phyloP scores from a whole-genome alignment of 108 stramenopile species.

The Cylindrotheca fusiformis region DNA sequence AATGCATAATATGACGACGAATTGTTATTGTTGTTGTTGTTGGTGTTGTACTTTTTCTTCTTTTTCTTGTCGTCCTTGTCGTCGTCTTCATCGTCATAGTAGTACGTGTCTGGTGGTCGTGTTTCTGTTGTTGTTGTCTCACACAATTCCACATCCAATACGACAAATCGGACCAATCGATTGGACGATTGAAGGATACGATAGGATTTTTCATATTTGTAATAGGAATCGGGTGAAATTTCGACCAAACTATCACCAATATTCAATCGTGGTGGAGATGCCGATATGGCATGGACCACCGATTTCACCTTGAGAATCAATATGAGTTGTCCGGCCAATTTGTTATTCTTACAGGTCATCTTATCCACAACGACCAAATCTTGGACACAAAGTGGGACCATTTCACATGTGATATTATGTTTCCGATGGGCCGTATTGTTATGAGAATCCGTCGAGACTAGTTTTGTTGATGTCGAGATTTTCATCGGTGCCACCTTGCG shows the following conservation, averaged over 20 bases:
- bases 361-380: constrained; percentile 91
- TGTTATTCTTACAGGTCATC: constrained; percentile 51
- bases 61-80: constrained; percentile 3
- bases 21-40: constrained; percentile 17
- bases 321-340: constrained; percentile 70
- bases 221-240: constrained; percentile 49
- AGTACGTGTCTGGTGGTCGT: too few relatives aligned
- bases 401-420: constrained; percentile 88
- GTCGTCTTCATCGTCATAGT: neutral
- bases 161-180: constrained; percentile 83
- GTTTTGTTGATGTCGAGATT: constrained; percentile 82
- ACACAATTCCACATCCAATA: constrained; percentile 90
- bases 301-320: constrained; percentile 67
- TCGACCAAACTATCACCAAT: constrained; percentile 27
- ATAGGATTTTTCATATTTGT: constrained; percentile 69
- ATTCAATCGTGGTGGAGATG: constrained; percentile 56
- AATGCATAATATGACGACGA: constrained; percentile 71
- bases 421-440: constrained; percentile 94
- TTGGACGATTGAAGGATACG: constrained; percentile 58
- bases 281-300: constrained; percentile 64
- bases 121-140: too few relatives aligned
- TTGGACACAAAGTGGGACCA: constrained; percentile 96
- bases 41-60: neutral
- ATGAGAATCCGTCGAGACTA: constrained; percentile 90
- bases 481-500: constrained; percentile 81